Conservation (phyloP, 73 alveolate species). For the Diophrys sp. region DNA sequence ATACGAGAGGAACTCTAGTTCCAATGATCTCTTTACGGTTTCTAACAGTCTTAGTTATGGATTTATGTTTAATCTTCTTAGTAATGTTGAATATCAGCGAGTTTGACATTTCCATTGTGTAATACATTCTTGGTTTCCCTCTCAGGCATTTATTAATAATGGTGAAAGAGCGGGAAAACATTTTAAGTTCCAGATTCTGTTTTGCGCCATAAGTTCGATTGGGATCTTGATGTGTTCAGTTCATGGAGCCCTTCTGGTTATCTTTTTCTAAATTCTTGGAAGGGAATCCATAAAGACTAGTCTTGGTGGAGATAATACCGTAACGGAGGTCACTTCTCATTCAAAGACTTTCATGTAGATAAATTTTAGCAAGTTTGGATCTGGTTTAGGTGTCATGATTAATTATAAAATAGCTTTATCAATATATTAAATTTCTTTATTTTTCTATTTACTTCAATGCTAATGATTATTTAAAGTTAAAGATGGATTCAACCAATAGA, state of each 20-base stretch:
- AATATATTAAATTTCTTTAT: too few species aligned
- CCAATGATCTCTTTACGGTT: slow-evolving; percentile 61
- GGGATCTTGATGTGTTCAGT: slow-evolving; percentile 66
- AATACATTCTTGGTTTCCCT: slow-evolving; percentile 56
- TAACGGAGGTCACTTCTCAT: slow-evolving; percentile 70
- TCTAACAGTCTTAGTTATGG: slow-evolving; percentile 40
- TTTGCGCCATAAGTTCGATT: slow-evolving; percentile 70
- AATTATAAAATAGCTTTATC: too few species aligned
- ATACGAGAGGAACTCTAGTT: slow-evolving; percentile 54
- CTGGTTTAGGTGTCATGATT: slow-evolving; percentile 50
- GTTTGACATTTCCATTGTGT: slow-evolving; percentile 62
- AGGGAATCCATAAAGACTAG: slow-evolving; percentile 84
- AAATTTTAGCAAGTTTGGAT: slow-evolving; percentile 23
- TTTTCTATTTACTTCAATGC: too few species aligned
- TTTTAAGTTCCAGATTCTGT: slow-evolving; percentile 63
- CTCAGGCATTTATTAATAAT: slow-evolving; percentile 71
- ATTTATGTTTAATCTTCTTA: slow-evolving; percentile 52
- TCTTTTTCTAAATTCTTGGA: slow-evolving; percentile 78
- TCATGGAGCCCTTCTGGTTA: slow-evolving; percentile 50
- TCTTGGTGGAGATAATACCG: slow-evolving; percentile 83
- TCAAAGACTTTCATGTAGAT: slow-evolving; percentile 60
- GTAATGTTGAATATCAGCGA: slow-evolving; percentile 59
- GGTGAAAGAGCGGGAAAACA: slow-evolving; percentile 81
- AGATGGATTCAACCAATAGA: too few species aligned
- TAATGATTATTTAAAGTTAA: too few species aligned